Evolutionary conservation across 805 yeast species (phyloP).

Genomic region (Nakazawaea laoshanensis): DNA sequence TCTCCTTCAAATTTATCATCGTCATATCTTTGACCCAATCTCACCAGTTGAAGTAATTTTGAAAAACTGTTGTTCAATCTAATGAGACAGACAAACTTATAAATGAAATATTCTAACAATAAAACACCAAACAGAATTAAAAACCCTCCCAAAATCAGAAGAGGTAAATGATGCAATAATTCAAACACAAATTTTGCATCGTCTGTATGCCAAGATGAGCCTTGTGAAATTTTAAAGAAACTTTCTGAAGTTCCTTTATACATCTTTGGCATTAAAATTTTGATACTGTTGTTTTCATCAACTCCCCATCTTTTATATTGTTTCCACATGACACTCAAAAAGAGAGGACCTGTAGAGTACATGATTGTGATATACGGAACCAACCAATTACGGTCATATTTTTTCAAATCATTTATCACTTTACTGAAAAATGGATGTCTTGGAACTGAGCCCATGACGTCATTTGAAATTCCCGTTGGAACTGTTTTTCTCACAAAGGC

Average conservation of each 20-base stretch:
- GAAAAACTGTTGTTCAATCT: conserved; percentile 3
- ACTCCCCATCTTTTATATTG: conserved; percentile 77
- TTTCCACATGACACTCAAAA: conserved; percentile 80
- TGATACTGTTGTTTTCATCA: conserved; percentile 28
- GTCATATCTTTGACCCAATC: not conserved
- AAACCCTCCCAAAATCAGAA: conserved; percentile 68
- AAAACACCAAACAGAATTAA: conserved; percentile 39
- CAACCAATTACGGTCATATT: conserved; percentile 66
- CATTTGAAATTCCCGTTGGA: conserved; percentile 90
- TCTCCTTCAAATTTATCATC: not conserved
- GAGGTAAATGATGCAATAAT: conserved; percentile 64
- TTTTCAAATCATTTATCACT: conserved; percentile 54
- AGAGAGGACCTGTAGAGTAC: conserved; percentile 90
- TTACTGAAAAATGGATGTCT: conserved; percentile 77
- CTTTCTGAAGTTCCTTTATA: conserved; percentile 55
- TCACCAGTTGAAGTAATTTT: conserved; percentile 1
- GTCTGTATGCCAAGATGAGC: conserved; percentile 89
- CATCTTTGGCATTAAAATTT: conserved; percentile 65
- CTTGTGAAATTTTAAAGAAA: conserved; percentile 68
- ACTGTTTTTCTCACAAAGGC: conserved; percentile 82
- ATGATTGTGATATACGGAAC: conserved; percentile 87
- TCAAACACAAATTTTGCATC: conserved; percentile 76
- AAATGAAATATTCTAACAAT: conserved; percentile 38
- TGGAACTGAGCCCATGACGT: conserved; percentile 86
- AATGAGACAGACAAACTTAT: conserved; percentile 21